Conservation (phyloP, 306 rosid species). For the Trifolium fragiferum region DNA sequence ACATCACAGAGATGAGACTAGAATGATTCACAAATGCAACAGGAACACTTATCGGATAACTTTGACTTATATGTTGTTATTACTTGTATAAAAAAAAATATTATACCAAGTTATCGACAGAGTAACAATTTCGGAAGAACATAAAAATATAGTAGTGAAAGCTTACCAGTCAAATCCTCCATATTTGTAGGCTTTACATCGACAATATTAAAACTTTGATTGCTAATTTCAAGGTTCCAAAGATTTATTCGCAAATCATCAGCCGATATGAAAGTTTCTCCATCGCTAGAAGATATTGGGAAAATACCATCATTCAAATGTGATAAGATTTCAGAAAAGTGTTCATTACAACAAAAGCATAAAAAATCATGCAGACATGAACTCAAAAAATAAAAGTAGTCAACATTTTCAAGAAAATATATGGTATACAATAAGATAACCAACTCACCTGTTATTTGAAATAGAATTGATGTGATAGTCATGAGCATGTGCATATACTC, state of each 20-base stretch:
- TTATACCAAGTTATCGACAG: constrained; percentile 11
- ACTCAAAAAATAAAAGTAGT: not conserved
- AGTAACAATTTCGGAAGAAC: constrained; percentile 14
- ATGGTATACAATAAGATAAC: constrained; percentile 9
- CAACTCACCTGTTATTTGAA: constrained; percentile 90
- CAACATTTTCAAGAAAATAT: constrained; percentile 22
- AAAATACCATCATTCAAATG: constrained; percentile 38
- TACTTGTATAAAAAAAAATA: constrained; percentile 17
- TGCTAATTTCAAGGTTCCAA: constrained; percentile 98
- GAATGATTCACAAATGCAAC: constrained; percentile 27
- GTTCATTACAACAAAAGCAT: constrained; percentile 17
- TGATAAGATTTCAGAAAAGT: constrained; percentile 38
- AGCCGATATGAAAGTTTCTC: constrained; percentile 99
- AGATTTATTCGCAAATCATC: constrained; percentile 99
- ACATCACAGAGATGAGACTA: constrained; percentile 10
- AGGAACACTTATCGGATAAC: constrained; percentile 3
- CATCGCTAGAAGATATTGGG: constrained; percentile 64
- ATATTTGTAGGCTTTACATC: constrained; percentile 99
- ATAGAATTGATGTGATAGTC: constrained; percentile 98
- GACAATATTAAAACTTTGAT: constrained; percentile 95
- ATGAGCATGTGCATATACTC: constrained; percentile 99
- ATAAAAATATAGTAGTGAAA: constrained; percentile 26
- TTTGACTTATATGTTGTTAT: constrained; percentile 3
- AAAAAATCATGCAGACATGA: constrained; percentile 6
- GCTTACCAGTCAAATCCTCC: constrained; percentile 98